phyloP scores from a whole-genome alignment of 2,329 filamentous ascomycete species.

The Exophiala mesophila region DNA sequence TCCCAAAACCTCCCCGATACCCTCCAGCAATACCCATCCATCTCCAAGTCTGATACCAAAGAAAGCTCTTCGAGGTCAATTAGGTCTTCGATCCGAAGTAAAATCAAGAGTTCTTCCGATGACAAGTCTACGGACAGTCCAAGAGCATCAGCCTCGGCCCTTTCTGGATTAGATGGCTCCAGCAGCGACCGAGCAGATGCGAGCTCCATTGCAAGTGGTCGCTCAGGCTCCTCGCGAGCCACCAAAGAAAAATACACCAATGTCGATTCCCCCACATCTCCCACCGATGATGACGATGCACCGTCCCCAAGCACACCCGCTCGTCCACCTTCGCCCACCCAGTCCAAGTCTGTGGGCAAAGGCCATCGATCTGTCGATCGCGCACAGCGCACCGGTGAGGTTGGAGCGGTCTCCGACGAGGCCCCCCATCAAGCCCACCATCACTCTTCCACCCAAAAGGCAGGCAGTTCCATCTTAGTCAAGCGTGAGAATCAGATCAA shows the following conservation, averaged over 20 bases:
- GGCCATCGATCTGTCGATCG: constrained; percentile 74
- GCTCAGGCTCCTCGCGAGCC: constrained; percentile 31
- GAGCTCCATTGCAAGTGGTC: constrained; percentile 62
- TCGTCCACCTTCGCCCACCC: constrained; percentile 80
- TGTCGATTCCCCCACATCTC: constrained; percentile 27
- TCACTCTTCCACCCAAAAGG: constrained; percentile 59
- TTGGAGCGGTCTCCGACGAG: constrained; percentile 88
- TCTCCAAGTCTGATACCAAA: constrained; percentile 87
- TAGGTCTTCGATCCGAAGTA: constrained; percentile 73
- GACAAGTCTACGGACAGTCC: constrained; percentile 62
- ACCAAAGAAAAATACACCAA: constrained; percentile 24
- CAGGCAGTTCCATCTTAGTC: constrained; percentile 84
- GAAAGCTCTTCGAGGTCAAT: constrained; percentile 78
- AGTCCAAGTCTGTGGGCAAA: constrained; percentile 66
- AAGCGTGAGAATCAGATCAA: constrained; percentile 69
- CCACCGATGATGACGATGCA: constrained; percentile 40
- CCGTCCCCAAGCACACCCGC: constrained; percentile 48
- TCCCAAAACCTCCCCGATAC: constrained; percentile 45
- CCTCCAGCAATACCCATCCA: constrained; percentile 83
- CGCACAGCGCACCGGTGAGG: constrained; percentile 81
- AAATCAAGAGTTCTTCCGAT: constrained; percentile 65
- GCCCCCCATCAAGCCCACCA: constrained; percentile 64
- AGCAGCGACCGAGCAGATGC: constrained; percentile 64
- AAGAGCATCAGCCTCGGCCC: constrained; percentile 62
- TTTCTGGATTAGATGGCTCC: constrained; percentile 56